Conservation (phyloP, 1,139 yeast species). For the Geotrichum citri-aurantii region DNA sequence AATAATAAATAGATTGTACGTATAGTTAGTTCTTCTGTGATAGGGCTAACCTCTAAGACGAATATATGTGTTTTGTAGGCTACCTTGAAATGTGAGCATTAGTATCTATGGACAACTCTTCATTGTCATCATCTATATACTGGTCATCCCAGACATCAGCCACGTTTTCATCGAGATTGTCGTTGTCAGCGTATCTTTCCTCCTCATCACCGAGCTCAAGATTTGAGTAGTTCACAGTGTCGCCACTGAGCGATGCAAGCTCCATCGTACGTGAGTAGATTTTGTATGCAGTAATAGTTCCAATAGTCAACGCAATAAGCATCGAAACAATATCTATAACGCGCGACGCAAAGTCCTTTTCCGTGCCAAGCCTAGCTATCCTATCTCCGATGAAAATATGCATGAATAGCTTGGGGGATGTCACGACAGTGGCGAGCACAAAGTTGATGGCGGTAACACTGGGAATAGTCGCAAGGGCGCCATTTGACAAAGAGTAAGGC, state of each 20-base stretch:
- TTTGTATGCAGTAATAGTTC: constrained; percentile 60
- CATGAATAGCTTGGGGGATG: constrained; percentile 75
- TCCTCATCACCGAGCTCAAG: neutral
- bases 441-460: constrained; percentile 59
- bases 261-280: constrained; percentile 54
- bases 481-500: constrained; percentile 88
- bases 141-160: neutral
- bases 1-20: neutral
- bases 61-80: too few species aligned
- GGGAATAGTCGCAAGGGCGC: constrained; percentile 84
- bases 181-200: neutral
- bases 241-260: constrained; percentile 28
- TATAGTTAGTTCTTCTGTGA: neutral
- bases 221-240: neutral
- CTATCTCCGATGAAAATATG: constrained; percentile 79
- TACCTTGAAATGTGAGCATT: neutral
- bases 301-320: constrained; percentile 50
- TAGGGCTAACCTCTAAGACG: too few species aligned
- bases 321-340: constrained; percentile 62
- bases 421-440: constrained; percentile 61
- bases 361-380: constrained; percentile 58
- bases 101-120: neutral
- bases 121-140: neutral
- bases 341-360: constrained; percentile 48
- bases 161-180: neutral